Evolutionary conservation across 139 green algal genomes (phyloP).

Genomic region (Coelastrella sp.): DNA sequence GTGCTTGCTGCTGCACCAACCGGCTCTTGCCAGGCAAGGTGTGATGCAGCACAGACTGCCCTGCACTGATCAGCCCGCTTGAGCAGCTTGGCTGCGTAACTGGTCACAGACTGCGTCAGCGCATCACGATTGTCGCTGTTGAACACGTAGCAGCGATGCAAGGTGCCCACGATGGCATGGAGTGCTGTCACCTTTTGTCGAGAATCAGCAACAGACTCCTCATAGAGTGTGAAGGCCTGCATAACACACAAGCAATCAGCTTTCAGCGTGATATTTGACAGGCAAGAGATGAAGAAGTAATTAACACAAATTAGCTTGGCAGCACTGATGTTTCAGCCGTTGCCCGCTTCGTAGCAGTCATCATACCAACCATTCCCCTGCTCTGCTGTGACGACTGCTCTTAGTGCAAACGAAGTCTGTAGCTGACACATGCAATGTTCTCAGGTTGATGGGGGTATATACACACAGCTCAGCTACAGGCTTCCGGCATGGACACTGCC

Average conservation of each 20-base stretch:
- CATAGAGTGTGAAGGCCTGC: conserved; percentile 92
- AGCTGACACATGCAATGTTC: no score
- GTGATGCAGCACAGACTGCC: conserved; percentile 80
- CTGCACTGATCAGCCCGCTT: conserved; percentile 91
- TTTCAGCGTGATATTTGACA: no score
- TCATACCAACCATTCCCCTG: no score
- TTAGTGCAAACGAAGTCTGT: no score
- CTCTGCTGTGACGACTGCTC: no score
- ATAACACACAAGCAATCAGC: neutral
- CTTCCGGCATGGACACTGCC: no score
- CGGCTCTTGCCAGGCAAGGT: conserved; percentile 89
- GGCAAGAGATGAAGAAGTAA: no score
- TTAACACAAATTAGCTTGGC: no score
- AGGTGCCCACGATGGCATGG: conserved; percentile 85
- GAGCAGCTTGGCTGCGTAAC: conserved; percentile 90
- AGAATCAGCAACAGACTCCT: conserved; percentile 90
- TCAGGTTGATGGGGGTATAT: no score
- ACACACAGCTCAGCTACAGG: no score
- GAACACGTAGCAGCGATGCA: conserved; percentile 87
- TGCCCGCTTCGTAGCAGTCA: no score
- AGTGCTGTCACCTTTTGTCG: conserved; percentile 78
- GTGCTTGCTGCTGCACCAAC: neutral
- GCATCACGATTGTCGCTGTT: conserved; percentile 79
- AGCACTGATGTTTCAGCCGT: no score
- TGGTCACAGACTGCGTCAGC: conserved; percentile 79